A percentile compares a stretch with the other conserved stretches of the same genome.
These are phyloP conservation scores for Peronospora farinosa DNA, from an alignment of 352 stramenopile species.

Conservation along the genomic window DNA sequence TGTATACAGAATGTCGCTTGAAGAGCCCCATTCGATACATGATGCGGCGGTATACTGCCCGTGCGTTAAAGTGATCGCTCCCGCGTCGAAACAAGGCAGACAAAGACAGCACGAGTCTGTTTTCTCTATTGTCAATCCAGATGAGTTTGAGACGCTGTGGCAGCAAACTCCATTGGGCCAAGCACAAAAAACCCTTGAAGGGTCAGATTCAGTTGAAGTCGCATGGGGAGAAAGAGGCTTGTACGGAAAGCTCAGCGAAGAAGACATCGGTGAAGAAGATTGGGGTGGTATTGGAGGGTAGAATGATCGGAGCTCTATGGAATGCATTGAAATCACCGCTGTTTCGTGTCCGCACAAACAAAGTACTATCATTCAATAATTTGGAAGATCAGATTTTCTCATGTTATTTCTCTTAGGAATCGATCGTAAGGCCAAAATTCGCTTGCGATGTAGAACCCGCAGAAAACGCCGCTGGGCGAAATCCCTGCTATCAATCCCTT, in stretches of 20 bases:
- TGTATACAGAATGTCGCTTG: too few species aligned
- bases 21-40: constrained; percentile 5
- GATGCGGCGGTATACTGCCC: too few species aligned
- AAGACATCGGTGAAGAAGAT: background rate
- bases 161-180: constrained; percentile 39
- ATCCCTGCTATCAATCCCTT: constrained; percentile 13
- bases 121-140: constrained; percentile 28
- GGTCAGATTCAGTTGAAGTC: constrained; percentile 5
- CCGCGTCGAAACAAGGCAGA: constrained; percentile 19
- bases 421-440: background rate
- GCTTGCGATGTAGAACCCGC: constrained; percentile 13
- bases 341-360: too few species aligned
- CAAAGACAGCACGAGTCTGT: constrained; percentile 31
- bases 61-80: background rate
- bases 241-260: background rate
- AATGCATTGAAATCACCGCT: background rate
- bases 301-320: background rate
- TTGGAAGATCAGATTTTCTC: too few species aligned
- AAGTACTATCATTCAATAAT: too few species aligned
- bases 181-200: constrained; percentile 25
- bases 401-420: too few species aligned
- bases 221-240: constrained; percentile 2
- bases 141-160: constrained; percentile 53
- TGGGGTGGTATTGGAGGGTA: background rate
- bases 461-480: constrained; percentile 7